These are phyloP conservation scores for Mortierella sp. DNA, from an alignment of 371 early-diverging fungal genomes.

Conservation along the genomic window DNA sequence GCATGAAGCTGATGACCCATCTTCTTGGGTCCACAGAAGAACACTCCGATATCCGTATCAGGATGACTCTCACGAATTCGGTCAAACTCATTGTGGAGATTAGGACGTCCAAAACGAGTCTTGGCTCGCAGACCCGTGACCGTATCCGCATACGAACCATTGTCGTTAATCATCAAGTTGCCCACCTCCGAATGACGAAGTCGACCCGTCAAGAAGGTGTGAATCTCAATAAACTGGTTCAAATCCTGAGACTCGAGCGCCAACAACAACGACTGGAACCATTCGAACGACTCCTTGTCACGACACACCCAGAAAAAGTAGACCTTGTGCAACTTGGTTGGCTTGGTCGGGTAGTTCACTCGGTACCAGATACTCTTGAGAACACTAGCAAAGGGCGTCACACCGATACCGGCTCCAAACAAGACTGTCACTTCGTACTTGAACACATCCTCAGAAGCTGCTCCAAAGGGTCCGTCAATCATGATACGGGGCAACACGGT, in stretches of 20 bases:
- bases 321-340: slow-evolving; percentile 75
- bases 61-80: slow-evolving; percentile 61
- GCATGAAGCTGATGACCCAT: slow-evolving; percentile 64
- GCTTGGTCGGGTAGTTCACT: slow-evolving; percentile 56
- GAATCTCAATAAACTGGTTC: slow-evolving; percentile 76
- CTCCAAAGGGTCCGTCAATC: slow-evolving; percentile 91
- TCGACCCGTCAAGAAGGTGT: slow-evolving; percentile 77
- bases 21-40: slow-evolving; percentile 72
- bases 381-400: slow-evolving; percentile 62
- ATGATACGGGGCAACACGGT: slow-evolving; percentile 68
- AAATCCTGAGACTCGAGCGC: slow-evolving; percentile 74
- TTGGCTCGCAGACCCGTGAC: slow-evolving; percentile 68
- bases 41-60: slow-evolving; percentile 66
- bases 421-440: slow-evolving; percentile 83
- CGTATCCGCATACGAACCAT: slow-evolving; percentile 58
- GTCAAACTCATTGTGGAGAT: slow-evolving; percentile 67
- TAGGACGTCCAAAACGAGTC: slow-evolving; percentile 71
- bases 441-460: slow-evolving; percentile 88
- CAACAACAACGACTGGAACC: slow-evolving; percentile 80
- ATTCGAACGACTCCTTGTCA: slow-evolving; percentile 78
- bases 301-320: slow-evolving; percentile 91
- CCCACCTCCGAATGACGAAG: slow-evolving; percentile 62
- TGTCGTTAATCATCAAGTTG: slow-evolving; percentile 65
- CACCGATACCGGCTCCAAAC: slow-evolving; percentile 88
- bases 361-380: slow-evolving; percentile 61